Percentiles rank a stretch among this genome's conserved stretches.
Conservation (phyloP, 495 filamentous ascomycete genomes). For the Choiromyces venosus region DNA sequence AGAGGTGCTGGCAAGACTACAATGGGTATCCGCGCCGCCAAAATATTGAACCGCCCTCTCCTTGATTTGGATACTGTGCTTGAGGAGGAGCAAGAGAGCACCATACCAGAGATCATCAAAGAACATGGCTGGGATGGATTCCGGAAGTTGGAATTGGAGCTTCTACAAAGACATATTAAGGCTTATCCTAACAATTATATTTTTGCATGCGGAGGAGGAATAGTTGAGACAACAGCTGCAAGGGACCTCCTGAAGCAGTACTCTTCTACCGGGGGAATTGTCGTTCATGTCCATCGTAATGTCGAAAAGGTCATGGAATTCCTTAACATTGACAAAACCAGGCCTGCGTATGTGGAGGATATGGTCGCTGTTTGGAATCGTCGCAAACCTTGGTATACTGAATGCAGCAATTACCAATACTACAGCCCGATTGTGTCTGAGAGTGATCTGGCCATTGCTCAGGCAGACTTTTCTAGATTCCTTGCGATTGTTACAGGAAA, state of each 20-base stretch:
- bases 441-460: constrained; percentile 54
- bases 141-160: constrained; percentile 67
- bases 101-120: constrained; percentile 79
- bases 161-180: constrained; percentile 65
- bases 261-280: constrained; percentile 74
- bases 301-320: constrained; percentile 85
- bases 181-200: constrained; percentile 71
- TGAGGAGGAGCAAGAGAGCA: constrained; percentile 62
- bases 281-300: constrained; percentile 81
- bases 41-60: constrained; percentile 66
- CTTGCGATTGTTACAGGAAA: constrained; percentile 66
- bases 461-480: constrained; percentile 76
- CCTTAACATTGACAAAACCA: constrained; percentile 79
- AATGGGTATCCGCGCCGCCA: constrained; percentile 73
- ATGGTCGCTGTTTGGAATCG: constrained; percentile 89
- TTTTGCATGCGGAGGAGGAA: constrained; percentile 88
- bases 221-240: constrained; percentile 83
- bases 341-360: constrained; percentile 89
- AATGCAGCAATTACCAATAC: constrained; percentile 95
- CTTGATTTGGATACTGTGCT: constrained; percentile 84
- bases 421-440: constrained; percentile 56
- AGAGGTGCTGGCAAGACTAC: constrained; percentile 96
- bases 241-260: constrained; percentile 69
- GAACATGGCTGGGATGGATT: constrained; percentile 82
- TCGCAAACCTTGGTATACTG: constrained; percentile 82